Percentiles rank a stretch among this genome's conserved stretches.
phyloP scores from a whole-genome alignment of 2,329 filamentous ascomycete genomes.

The Plectosphaerella cucumerina region DNA sequence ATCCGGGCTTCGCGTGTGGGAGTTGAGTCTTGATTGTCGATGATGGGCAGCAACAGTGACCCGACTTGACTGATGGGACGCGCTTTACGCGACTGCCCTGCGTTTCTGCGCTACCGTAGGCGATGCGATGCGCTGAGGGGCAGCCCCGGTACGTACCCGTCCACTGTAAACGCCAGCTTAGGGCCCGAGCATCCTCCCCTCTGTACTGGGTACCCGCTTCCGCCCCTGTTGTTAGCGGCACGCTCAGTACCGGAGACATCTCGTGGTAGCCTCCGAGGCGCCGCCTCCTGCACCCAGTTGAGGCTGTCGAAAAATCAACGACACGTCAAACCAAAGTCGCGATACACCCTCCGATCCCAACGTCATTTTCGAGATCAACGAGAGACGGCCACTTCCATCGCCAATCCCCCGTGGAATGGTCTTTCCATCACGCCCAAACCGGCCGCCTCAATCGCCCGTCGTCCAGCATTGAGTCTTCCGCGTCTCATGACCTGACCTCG shows the following conservation, averaged over 20 bases:
- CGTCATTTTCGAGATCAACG: constrained; percentile 20
- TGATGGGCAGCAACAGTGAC: too few species aligned
- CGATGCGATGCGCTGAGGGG: too few species aligned
- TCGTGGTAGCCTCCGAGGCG: constrained; percentile 5
- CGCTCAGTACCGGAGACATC: constrained; percentile 19
- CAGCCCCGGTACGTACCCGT: too few species aligned
- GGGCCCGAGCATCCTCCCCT: too few species aligned
- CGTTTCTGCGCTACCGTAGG: too few species aligned
- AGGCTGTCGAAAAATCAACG: constrained; percentile 29
- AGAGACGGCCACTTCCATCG: constrained; percentile 18
- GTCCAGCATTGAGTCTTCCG: constrained; percentile 15
- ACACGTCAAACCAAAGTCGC: constrained; percentile 15
- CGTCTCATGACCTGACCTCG: constrained; percentile 34
- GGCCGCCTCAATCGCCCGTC: constrained; percentile 13
- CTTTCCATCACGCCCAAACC: constrained; percentile 38
- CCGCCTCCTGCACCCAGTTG: constrained; percentile 13
- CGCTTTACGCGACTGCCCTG: too few species aligned
- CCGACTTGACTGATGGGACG: too few species aligned
- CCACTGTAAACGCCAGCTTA: too few species aligned
- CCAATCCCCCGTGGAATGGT: constrained; percentile 30
- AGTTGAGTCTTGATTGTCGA: too few species aligned
- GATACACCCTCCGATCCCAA: constrained; percentile 14
- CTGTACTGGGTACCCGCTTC: too few species aligned
- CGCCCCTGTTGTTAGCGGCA: too few species aligned
- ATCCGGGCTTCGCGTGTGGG: too few species aligned